Base-by-base conservation (phyloP, 2,329 filamentous ascomycete species). In the Sporothrix protearum region DNA sequence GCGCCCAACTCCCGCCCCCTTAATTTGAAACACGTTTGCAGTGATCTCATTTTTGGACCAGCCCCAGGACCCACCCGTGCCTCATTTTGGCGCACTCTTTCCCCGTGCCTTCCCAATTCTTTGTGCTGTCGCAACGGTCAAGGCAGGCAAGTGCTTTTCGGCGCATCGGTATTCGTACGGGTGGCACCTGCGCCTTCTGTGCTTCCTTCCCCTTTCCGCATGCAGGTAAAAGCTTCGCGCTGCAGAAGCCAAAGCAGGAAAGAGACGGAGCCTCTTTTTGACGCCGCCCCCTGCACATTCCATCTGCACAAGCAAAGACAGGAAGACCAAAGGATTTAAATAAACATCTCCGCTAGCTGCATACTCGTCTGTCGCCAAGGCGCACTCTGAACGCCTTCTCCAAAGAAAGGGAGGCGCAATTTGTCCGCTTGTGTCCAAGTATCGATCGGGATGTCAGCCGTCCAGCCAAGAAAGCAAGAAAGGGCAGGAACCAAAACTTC, bases 11-110 rank as follows among this genome's bases (percentile, higher is more conserved):
- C 47, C 45, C 55, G 39, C 36, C 69, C 28, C 55, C 45, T 33
- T 64, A 64, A 53, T 64, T 63, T 70, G 69, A 70, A 70, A 70
- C 69, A 53, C 55, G 42, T 70, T 64, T 61, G 55, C 28, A 61
- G 53, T 22, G 36, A 69, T 45, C 49, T 61, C 68, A 47, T 69
- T 47, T 69, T 69, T 69, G 61, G 68, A 61, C 53, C 25, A 59
- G 68, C 45, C 45, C 14, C 16, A 19, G 22, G 63, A 25, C 66
- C 66, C 66, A 68, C 66, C 49, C 22, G 66, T 42, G 66, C 67
- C n/a, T 42, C 33, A 49, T 55, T 49, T n/a, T 22, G 30, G 30
- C 66, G 6, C 49, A 28, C 22, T 28, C 12, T 66, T 66, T 47
- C 14, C 61, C 16, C 33, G 47, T 33, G 25, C 28, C 45, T 67